Evolutionary conservation across 768 basidiomycete genomes (phyloP), one percentile per base, ranked within the genome.

Genomic region (Termitomyces sp.): DNA sequence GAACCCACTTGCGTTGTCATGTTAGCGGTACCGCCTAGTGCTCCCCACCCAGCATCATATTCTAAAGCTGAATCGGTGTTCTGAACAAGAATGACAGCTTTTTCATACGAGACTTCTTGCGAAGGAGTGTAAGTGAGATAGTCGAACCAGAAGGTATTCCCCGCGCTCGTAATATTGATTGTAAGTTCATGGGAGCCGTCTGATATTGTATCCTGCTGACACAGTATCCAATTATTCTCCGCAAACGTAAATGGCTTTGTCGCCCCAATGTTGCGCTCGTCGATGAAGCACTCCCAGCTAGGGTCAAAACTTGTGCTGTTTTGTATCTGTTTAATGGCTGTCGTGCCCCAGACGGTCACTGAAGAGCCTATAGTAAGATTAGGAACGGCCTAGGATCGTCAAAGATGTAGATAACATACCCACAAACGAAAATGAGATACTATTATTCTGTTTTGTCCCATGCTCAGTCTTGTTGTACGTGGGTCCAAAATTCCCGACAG

Each of bases 111-210:
- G 0, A 36, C 54, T 18, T 31, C 31, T 0, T 61, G 39, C 7
- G 64, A 65, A 20, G 69, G 66, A 13, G 58, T 31, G 44, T 63
- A 68, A 25, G 62, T 56, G 29, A 70, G 42, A 20, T 59, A 57
- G 47, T 70, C 69, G 18, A 70, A 61, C 67, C 67, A 68, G 46
- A 70, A 70, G 0, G 65, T 66, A n/a, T 61, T 61, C 13, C 62
- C 60, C 7, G 40, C 15, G 7, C 48, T 52, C n/a, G 53, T 63
- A 9, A 60, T 63, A 11, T 63, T 62, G 11, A 69, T 56, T 6
- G 60, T 61, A 23, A 70, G 29, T n/a, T 49, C 54, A 38, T 70
- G 68, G 5, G 40, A 39, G 11, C 65, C 64, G 38, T 66, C 63
- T 11, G 49, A 18, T 3, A 68, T 40, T 0, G 32, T 45, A 9